Conservation (phyloP, 768 basidiomycete genomes). For the Psilocybe cyanescens region DNA sequence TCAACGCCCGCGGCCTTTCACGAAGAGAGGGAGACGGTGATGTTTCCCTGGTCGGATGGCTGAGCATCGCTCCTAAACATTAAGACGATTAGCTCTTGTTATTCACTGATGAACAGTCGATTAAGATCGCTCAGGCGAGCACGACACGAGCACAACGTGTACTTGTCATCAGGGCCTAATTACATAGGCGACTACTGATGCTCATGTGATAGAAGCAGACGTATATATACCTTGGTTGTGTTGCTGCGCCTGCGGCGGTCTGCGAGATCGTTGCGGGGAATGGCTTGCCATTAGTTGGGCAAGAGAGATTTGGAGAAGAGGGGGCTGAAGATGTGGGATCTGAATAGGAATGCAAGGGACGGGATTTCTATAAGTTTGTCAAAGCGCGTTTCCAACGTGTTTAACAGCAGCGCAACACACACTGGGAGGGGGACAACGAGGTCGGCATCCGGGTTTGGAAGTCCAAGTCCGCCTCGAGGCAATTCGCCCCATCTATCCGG, state of each 20-base stretch:
- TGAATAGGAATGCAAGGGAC: constrained; percentile 17
- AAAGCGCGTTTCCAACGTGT: constrained; percentile 75
- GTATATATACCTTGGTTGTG: constrained; percentile 47
- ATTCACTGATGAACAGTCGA: constrained; percentile 18
- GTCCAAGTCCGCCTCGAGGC: constrained; percentile 37
- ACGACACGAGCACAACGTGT: background rate
- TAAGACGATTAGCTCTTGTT: constrained; percentile 30
- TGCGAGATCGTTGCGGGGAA: constrained; percentile 62
- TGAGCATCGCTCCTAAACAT: constrained; percentile 43
- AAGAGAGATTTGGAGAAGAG: constrained; percentile 29
- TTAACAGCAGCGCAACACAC: constrained; percentile 41
- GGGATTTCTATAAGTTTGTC: constrained; percentile 34
- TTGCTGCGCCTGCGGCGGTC: constrained; percentile 50
- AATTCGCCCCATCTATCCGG: constrained; percentile 25
- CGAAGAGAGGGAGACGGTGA: constrained; percentile 53
- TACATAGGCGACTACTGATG: constrained; percentile 14
- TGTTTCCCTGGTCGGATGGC: constrained; percentile 45
- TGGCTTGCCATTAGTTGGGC: constrained; percentile 56
- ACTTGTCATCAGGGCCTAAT: constrained; percentile 5
- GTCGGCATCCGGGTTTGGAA: constrained; percentile 63
- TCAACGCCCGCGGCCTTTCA: constrained; percentile 56
- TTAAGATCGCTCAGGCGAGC: constrained; percentile 9
- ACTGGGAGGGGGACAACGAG: constrained; percentile 53
- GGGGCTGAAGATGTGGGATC: constrained; percentile 19
- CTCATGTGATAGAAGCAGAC: constrained; percentile 22